These are phyloP conservation scores for Mycena polygramma DNA, from an alignment of 768 basidiomycete species.

Conservation along the genomic window DNA sequence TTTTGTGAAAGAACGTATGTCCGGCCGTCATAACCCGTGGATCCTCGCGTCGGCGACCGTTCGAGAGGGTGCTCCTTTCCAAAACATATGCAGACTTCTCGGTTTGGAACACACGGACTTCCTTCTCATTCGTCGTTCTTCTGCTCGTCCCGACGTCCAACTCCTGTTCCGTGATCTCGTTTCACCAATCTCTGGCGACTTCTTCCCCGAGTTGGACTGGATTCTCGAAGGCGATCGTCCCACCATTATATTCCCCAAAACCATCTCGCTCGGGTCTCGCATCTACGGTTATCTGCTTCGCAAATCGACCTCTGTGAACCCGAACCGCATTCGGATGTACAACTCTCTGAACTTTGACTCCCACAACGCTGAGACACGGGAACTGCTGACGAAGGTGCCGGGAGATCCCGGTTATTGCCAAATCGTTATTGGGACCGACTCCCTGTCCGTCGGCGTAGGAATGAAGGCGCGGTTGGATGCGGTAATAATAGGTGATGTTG, in stretches of 20 bases:
- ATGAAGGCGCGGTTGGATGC: background rate
- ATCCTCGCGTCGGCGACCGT: conserved; percentile 35
- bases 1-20: conserved; percentile 24
- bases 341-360: conserved; percentile 12
- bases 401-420: background rate
- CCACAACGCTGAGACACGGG: background rate
- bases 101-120: conserved; percentile 19
- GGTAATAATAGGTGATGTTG: background rate
- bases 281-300: background rate
- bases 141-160: conserved; percentile 2
- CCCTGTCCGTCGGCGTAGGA: conserved; percentile 4
- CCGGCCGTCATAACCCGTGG: conserved; percentile 12
- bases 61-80: conserved; percentile 12
- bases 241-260: conserved; percentile 2
- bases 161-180: conserved; percentile 2
- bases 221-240: background rate
- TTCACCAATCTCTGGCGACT: background rate
- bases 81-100: conserved; percentile 23
- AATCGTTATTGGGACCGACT: conserved; percentile 8
- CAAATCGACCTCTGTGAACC: background rate
- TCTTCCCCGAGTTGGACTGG: conserved; percentile 9
- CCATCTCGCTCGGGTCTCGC: conserved; percentile 1
- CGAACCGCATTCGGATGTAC: conserved; percentile 3
- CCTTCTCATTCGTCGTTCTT: conserved; percentile 15
- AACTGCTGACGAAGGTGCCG: background rate